These are phyloP conservation scores for Zasmidium citrigriseum DNA, from an alignment of 2,329 filamentous ascomycete genomes.

Conservation along the genomic window DNA sequence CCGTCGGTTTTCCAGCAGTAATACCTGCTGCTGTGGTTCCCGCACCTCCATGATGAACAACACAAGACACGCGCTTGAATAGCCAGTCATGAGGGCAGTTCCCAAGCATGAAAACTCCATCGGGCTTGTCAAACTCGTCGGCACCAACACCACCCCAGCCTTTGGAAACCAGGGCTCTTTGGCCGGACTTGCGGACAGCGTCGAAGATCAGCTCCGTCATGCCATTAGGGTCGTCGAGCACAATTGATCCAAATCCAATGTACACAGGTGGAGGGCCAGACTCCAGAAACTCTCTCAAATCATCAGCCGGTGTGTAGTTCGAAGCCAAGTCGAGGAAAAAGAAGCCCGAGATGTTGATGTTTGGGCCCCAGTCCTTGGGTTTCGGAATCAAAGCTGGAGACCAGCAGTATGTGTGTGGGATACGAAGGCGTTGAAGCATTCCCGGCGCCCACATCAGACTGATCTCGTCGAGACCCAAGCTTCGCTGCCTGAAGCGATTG, in stretches of 20 bases:
- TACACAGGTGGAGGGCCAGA: constrained; percentile 74
- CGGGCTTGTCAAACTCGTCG: constrained; percentile 39
- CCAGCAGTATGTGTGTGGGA: constrained; percentile 94
- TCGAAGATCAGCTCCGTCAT: constrained; percentile 74
- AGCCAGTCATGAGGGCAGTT: constrained; percentile 62
- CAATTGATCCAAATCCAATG: constrained; percentile 81
- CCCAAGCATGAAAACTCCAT: constrained; percentile 53
- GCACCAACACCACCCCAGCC: constrained; percentile 55
- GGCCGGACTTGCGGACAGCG: constrained; percentile 58
- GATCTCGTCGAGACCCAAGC: constrained; percentile 73
- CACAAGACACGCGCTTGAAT: constrained; percentile 56
- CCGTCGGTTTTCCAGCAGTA: constrained; percentile 52
- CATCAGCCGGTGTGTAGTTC: constrained; percentile 65
- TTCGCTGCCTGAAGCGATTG: constrained; percentile 77
- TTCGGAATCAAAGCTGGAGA: constrained; percentile 78
- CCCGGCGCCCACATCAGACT: constrained; percentile 82
- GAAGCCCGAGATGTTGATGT: constrained; percentile 75
- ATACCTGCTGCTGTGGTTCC: constrained; percentile 61
- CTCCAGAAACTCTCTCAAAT: constrained; percentile 66
- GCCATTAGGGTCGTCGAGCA: constrained; percentile 72
- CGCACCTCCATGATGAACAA: constrained; percentile 62
- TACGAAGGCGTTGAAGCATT: constrained; percentile 70
- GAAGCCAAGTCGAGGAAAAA: constrained; percentile 71
- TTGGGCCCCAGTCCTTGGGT: constrained; percentile 71
- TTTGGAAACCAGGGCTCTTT: constrained; percentile 56